Evolutionary conservation across 2,329 filamentous ascomycete genomes (phyloP).

Genomic region (Zelopaecilomyces penicillatus): DNA sequence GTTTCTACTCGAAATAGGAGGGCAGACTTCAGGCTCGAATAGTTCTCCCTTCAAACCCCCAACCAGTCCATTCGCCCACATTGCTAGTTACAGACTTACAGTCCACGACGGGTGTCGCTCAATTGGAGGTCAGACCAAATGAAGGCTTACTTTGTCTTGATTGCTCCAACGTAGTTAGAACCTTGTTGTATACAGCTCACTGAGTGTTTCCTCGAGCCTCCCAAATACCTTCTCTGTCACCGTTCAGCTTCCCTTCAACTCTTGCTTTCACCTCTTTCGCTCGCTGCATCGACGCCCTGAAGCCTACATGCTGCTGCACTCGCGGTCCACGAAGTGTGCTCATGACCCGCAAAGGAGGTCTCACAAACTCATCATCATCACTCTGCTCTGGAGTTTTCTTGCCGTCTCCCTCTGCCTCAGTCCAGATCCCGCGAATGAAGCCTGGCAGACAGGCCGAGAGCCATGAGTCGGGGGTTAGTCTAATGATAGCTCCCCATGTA

Average conservation of each 20-base stretch:
- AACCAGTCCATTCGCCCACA: too few species aligned
- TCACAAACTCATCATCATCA: conserved; percentile 15
- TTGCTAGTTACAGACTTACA: too few species aligned
- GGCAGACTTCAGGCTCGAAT: too few species aligned
- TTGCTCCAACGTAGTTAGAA: too few species aligned
- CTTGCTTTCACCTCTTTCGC: not conserved
- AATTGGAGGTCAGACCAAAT: too few species aligned
- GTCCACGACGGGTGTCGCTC: too few species aligned
- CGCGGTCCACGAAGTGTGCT: conserved; percentile 23
- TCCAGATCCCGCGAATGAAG: conserved; percentile 20
- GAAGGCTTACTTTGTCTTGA: too few species aligned
- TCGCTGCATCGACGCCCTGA: conserved; percentile 18
- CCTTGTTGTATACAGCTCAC: too few species aligned
- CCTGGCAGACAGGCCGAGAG: conserved; percentile 19
- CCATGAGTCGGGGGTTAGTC: conserved; percentile 61
- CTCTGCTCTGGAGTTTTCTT: not conserved
- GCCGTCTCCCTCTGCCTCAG: conserved; percentile 7
- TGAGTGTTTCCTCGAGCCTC: too few species aligned
- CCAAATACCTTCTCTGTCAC: not conserved
- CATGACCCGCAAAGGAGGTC: conserved; percentile 19
- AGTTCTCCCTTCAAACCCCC: too few species aligned
- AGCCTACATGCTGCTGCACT: conserved; percentile 22
- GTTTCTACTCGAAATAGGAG: too few species aligned
- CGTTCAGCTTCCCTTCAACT: not conserved
- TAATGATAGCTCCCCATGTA: conserved; percentile 65